phyloP scores from a whole-genome alignment of 805 yeast species.

The Cyberlindnera samutprakarnensis region DNA sequence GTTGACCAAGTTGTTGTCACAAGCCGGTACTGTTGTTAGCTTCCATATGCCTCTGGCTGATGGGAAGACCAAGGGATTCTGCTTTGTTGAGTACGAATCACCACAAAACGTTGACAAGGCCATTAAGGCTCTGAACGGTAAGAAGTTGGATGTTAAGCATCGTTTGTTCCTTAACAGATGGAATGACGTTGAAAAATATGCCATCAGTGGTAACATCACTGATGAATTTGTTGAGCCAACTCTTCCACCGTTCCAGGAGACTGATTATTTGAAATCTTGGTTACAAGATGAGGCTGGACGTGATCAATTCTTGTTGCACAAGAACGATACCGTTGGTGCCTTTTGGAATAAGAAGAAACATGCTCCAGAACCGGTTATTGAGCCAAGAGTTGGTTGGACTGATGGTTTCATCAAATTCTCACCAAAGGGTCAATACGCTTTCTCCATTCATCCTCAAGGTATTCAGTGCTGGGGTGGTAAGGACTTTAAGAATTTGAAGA shows the following conservation, averaged over 20 bases:
- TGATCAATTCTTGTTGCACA: conserved; percentile 82
- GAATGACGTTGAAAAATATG: conserved; percentile 75
- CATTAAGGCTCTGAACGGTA: conserved; percentile 73
- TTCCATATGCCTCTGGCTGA: conserved; percentile 75
- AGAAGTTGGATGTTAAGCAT: conserved; percentile 91
- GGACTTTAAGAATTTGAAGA: conserved; percentile 60
- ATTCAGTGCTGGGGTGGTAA: conserved; percentile 95
- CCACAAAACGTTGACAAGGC: conserved; percentile 68
- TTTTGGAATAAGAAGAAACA: conserved; percentile 76
- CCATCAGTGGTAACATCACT: conserved; percentile 52
- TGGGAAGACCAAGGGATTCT: conserved; percentile 78
- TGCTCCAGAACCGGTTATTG: conserved; percentile 68
- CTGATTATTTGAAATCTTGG: conserved; percentile 86
- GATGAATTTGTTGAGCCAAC: conserved; percentile 65
- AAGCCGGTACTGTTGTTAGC: conserved; percentile 72
- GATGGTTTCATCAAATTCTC: conserved; percentile 84
- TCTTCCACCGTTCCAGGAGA: conserved; percentile 62
- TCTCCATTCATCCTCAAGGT: conserved; percentile 90
- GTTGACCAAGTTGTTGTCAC: conserved; percentile 67
- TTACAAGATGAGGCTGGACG: conserved; percentile 81
- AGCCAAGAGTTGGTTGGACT: conserved; percentile 81
- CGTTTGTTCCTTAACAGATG: conserved; percentile 78
- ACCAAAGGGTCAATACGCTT: conserved; percentile 84
- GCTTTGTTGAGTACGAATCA: conserved; percentile 74
- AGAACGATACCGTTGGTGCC: conserved; percentile 72